Evolutionary conservation across 768 basidiomycete genomes (phyloP).

Genomic region (Rhizopogon vinicolor): DNA sequence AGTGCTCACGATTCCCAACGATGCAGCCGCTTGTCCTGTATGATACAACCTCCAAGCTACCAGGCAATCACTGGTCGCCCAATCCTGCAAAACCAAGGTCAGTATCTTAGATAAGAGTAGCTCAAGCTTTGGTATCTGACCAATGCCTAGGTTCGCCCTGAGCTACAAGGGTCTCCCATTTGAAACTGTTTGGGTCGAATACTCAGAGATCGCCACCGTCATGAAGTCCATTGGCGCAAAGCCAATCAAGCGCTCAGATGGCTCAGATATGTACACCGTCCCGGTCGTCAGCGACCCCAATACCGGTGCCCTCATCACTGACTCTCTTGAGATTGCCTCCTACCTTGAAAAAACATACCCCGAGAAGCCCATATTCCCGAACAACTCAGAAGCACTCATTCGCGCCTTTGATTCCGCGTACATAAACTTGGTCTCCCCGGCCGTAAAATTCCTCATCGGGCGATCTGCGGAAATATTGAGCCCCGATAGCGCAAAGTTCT

Average conservation of each 20-base stretch:
- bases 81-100: conserved; percentile 37
- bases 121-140: background rate
- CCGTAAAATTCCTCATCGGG: conserved; percentile 14
- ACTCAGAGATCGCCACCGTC: conserved; percentile 23
- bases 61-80: conserved; percentile 29
- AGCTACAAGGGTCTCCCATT: conserved; percentile 29
- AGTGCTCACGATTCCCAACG: too few relatives aligned
- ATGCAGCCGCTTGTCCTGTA: conserved; percentile 30
- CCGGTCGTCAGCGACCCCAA: conserved; percentile 31
- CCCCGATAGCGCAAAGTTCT: conserved; percentile 32
- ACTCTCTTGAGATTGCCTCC: conserved; percentile 27
- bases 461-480: conserved; percentile 25
- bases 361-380: conserved; percentile 23
- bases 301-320: conserved; percentile 21
- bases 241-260: conserved; percentile 14
- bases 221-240: conserved; percentile 22
- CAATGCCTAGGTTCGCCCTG: conserved; percentile 22
- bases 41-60: conserved; percentile 29
- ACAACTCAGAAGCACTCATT: conserved; percentile 18
- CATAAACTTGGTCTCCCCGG: background rate
- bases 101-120: background rate
- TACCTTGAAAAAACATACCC: conserved; percentile 34
- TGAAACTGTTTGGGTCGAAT: conserved; percentile 30
- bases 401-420: conserved; percentile 12
- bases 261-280: conserved; percentile 21